Evolutionary conservation across 495 filamentous ascomycete species (phyloP).

Genomic region (Filosporella fistucella): DNA sequence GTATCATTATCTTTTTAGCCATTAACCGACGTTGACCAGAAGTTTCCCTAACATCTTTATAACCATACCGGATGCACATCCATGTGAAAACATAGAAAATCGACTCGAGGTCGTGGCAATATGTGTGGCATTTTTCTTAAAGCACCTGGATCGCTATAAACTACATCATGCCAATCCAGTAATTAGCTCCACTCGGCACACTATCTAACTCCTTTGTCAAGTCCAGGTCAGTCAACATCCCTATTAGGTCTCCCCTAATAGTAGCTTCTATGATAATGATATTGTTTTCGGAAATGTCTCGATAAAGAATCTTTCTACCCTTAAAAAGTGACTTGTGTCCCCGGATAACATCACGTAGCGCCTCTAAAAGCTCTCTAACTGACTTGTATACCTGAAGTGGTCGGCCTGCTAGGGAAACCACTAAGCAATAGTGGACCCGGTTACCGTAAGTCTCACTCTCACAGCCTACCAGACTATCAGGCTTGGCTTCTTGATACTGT

Average conservation of each 20-base stretch:
- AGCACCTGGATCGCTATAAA: not conserved
- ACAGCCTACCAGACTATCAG: conserved; percentile 7
- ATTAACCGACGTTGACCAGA: too few species aligned
- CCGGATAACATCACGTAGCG: conserved; percentile 21
- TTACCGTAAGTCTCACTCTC: too few species aligned
- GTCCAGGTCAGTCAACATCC: not conserved
- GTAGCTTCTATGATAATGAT: not conserved
- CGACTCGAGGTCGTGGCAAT: not conserved
- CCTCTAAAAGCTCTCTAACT: conserved; percentile 27
- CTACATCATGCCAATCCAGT: not conserved
- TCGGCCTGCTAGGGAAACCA: conserved; percentile 12
- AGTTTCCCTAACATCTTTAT: too few species aligned
- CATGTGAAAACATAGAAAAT: not conserved
- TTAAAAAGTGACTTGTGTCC: conserved; percentile 29
- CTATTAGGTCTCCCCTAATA: not conserved
- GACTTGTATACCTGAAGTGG: conserved; percentile 20
- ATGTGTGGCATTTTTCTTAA: not conserved
- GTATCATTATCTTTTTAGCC: too few species aligned
- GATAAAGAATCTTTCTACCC: conserved; percentile 33
- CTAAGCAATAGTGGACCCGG: conserved; percentile 13
- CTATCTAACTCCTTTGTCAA: not conserved
- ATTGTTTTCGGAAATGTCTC: conserved; percentile 27
- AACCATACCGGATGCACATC: too few species aligned
- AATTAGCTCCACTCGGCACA: not conserved
- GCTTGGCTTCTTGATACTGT: conserved; percentile 13